Percentiles rank a stretch among this genome's conserved stretches.
Conservation (phyloP, 164 flowering plant genomes). For the Taxillus chinensis region DNA sequence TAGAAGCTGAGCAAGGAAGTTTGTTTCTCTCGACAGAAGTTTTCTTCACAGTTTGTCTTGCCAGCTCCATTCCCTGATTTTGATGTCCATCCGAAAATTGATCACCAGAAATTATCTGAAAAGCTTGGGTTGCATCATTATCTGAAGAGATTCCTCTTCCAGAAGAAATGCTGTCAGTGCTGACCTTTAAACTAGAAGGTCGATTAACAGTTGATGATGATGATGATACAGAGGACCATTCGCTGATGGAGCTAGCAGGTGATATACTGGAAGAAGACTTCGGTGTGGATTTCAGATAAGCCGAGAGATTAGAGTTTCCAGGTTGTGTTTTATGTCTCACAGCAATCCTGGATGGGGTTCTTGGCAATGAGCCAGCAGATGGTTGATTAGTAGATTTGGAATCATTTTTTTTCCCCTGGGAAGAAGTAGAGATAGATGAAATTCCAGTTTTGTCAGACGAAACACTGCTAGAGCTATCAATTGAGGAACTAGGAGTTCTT, state of each 20-base stretch:
- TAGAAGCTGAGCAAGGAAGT: slow-evolving; percentile 21
- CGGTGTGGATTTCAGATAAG: slow-evolving; percentile 27
- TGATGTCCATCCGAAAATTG: slow-evolving; percentile 7
- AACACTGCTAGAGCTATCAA: slow-evolving; percentile 34
- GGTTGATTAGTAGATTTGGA: slow-evolving; percentile 17
- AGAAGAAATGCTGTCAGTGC: slow-evolving; percentile 19
- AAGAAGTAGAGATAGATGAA: slow-evolving; percentile 14
- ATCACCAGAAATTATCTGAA: slow-evolving; percentile 9
- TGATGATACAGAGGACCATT: slow-evolving; percentile 68
- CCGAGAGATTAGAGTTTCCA: slow-evolving; percentile 26
- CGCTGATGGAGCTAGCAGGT: slow-evolving; percentile 73
- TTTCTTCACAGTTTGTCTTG: slow-evolving; percentile 16
- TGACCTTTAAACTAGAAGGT: slow-evolving; percentile 26
- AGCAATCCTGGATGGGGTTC: slow-evolving; percentile 19
- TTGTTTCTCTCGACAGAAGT: slow-evolving; percentile 13
- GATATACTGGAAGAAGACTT: slow-evolving; percentile 41
- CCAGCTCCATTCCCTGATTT: slow-evolving; percentile 9
- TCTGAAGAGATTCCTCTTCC: slow-evolving; percentile 10
- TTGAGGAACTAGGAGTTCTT: slow-evolving; percentile 33
- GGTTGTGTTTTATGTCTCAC: slow-evolving; percentile 23
- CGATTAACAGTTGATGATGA: slow-evolving; percentile 49
- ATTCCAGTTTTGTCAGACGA: slow-evolving; percentile 30
- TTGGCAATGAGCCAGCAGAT: slow-evolving; percentile 22
- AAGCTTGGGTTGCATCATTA: slow-evolving; percentile 13
- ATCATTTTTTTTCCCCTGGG: slow-evolving; percentile 21